Base-by-base conservation (phyloP, 192 early-diverging fungal species). In the Oehlia diaphana region DNA sequence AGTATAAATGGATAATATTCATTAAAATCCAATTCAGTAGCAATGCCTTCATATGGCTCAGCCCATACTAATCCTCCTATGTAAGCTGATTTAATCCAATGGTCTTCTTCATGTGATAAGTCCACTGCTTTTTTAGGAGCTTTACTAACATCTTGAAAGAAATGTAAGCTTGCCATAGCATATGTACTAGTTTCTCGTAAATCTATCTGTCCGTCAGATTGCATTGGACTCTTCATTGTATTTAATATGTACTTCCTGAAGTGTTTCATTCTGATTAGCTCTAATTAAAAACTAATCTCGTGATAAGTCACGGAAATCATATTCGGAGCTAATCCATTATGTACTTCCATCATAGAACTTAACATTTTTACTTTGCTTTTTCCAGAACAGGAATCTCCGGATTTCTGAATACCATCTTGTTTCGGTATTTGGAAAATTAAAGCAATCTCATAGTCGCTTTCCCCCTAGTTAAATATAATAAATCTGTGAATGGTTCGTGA, bases 121-220 rank as follows among this genome's bases (percentile, higher is more conserved):
- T 44, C 1, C 2, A 42, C 9, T 12, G 68, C 68, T 70, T 70
- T 70, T 70, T 37, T 70, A 70, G 31, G 31, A 70, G 3, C 1
- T 70, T n/a, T n/a, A n/a, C 31, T 39, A 70, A 70, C 31, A 70
- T 70, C 26, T 70, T 70, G 31, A 70, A 70, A 70, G 68, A 70
- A 70, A 33, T 37, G 9, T 37, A 70, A 70, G 42, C 26, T 70
- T 42, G 68, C 9, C 10, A 42, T 42, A 28, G 67, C 26, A 69
- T 69, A 69, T 39, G 28, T 69, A 1, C 67, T 3, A 69, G 37
- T 69, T 69, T 33, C 0, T 69, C 67, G 4, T 69, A 69, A 70
- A 0, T 70, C 68, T n/a, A 70, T 70, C 13, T 70, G 68, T 1
- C 28, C 28, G 2, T 7, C 13, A 70, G n/a, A 70, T 70, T 33